Base-by-base conservation (phyloP, 495 filamentous ascomycete genomes). In the Hyaloscypha hepaticicola region DNA sequence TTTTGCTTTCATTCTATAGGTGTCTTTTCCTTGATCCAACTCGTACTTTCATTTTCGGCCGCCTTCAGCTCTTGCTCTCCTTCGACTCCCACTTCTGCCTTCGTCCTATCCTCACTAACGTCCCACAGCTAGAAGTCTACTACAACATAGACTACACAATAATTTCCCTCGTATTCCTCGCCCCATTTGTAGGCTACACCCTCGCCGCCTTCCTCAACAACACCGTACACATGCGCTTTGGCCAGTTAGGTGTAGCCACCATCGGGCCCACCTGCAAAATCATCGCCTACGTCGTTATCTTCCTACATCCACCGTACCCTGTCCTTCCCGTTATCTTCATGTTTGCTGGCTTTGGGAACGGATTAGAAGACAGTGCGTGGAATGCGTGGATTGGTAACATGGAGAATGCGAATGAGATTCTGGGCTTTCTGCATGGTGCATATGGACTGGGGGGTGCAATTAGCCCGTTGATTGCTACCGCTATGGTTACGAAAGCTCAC, bases 311-410 rank as follows among this genome's bases (percentile, higher is more conserved):
- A 1, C 91, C 93, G 0, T 96, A 89, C 69, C 83, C 89, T 0
- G 88, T 87, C 4, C 80, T 96, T 7, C 88, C 91, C 31, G 72
- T 87, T n/a, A 81, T 85, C 6, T 90, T 90, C 72, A 81, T 90
- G 65, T 70, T 93, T 29, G 76, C 85, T 3, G 92, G 92, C 0
- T 85, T 90, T 55, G 92, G 91, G 3, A 82, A 86, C 63, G 91
- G 90, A 7, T 75, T 90, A 58, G 84, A 85, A 56, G 82, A 95
- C 56, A 86, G 88, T 0, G 82, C 87, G 27, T 93, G 88, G 78
- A 96, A 96, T 70, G 88, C 92, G 1, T 96, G 90, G 79, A 85
- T 90, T 61, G 90, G 90, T 7, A 92, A 91, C 66, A 83, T 96
- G 70, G 80, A 84, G 19, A 84, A 83, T 27, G 78, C 85, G 4